phyloP scores from a whole-genome alignment of 805 yeast genomes.

The Cyberlindnera veronae region DNA sequence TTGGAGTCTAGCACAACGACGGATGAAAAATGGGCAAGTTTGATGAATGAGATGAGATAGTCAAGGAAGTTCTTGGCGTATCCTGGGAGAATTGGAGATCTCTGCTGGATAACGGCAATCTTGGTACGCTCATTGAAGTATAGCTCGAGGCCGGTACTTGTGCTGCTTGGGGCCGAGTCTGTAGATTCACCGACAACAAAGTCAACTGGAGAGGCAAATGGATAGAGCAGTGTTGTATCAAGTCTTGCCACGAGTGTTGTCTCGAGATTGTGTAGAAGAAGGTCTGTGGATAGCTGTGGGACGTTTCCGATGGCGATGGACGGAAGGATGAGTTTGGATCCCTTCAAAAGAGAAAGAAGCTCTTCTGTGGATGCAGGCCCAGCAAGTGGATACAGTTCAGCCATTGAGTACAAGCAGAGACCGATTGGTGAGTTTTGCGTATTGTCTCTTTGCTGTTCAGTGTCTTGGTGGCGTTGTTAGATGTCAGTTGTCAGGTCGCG shows the following conservation, averaged over 20 bases:
- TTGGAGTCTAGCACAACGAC: slow-evolving; percentile 67
- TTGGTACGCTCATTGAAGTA: slow-evolving; percentile 41
- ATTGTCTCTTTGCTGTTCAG: too few species aligned
- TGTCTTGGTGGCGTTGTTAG: neutral
- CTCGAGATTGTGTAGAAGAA: slow-evolving; percentile 61
- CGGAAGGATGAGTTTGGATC: slow-evolving; percentile 62
- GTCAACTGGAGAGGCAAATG: slow-evolving; percentile 82
- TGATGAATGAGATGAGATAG: slow-evolving; percentile 51
- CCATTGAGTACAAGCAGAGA: too few species aligned
- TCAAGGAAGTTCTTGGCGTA: slow-evolving; percentile 46
- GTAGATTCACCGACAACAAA: slow-evolving; percentile 21
- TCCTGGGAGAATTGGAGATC: slow-evolving; percentile 81
- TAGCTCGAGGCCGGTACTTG: slow-evolving; percentile 65
- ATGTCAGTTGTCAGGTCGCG: neutral
- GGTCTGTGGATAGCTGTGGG: slow-evolving; percentile 78
- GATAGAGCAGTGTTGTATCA: slow-evolving; percentile 62
- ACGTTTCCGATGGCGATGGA: slow-evolving; percentile 84
- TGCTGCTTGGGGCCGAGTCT: slow-evolving; percentile 4
- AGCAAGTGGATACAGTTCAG: neutral
- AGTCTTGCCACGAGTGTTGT: slow-evolving; percentile 51
- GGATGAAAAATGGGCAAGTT: slow-evolving; percentile 35
- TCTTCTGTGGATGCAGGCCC: neutral
- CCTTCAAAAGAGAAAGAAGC: slow-evolving; percentile 7
- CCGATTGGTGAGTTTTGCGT: too few species aligned
- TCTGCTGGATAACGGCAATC: slow-evolving; percentile 66